A percentile compares a stretch with the other conserved stretches of the same genome.
phyloP scores from a whole-genome alignment of 108 stramenopile species.

The Skeletonema menzelii region DNA sequence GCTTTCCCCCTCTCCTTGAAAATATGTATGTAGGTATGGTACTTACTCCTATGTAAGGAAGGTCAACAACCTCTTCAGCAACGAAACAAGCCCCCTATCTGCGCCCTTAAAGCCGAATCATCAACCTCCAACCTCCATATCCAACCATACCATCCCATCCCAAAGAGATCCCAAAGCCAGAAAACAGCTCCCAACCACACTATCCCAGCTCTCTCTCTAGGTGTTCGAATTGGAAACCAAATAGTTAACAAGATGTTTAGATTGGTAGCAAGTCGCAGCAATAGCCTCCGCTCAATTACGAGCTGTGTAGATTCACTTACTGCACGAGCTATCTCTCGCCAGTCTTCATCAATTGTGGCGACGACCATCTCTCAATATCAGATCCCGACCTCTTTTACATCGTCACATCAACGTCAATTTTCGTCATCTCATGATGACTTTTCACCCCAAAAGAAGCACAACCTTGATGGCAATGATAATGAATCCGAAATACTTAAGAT shows the following conservation, averaged over 20 bases:
- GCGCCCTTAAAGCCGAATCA: no score
- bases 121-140: no score
- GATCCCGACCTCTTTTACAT: background rate
- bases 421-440: constrained; percentile 77
- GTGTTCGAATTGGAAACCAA: no score
- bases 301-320: constrained; percentile 5
- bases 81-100: no score
- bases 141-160: no score
- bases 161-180: no score
- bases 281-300: constrained; percentile 5
- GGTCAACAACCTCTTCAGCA: no score
- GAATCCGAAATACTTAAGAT: constrained; percentile 42
- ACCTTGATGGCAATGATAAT: constrained; percentile 31
- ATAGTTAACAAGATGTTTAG: background rate
- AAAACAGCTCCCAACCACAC: background rate
- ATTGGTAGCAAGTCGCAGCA: constrained; percentile 18
- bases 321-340: background rate
- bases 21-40: no score
- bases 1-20: no score
- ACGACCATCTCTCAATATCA: background rate
- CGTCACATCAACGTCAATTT: constrained; percentile 9
- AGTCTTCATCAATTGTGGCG: background rate
- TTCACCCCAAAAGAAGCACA: constrained; percentile 75
- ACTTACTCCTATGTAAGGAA: no score
- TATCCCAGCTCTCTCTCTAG: no score